Evolutionary conservation across 345 rosid genomes (phyloP), one percentile per base, ranked within the genome.

Genomic region (Populus euphratica): DNA sequence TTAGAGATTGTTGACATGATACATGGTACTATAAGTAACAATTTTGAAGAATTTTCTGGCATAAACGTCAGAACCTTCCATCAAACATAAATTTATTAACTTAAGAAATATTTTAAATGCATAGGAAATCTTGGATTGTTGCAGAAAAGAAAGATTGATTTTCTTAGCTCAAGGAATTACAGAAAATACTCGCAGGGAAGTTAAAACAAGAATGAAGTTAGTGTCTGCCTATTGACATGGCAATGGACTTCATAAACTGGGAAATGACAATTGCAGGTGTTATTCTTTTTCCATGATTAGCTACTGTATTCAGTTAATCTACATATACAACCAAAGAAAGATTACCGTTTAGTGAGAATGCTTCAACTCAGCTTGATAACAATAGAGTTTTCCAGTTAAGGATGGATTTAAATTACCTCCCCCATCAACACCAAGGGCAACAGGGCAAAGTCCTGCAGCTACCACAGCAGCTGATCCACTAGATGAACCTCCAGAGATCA

Each of bases 381-480:
- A 6, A 38, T 38, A 38, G 39, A 47, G 17, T 3, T 47, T 50
- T 50, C 56, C n/a, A 50, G 6, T 17, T 17, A 16, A 20, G 61
- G 61, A 54, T 54, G 61, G 21, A 54, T 54, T 54, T 16, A 18
- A 47, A 14, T 80, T 79, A 91, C 96, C 96, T 87, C 96, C 96
- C 0, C 96, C 96, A 49, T 91, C 96, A 68, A 91, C 96, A 33
- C 96, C 96, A 54, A 91, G 96, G 36, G 96, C 90, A 8, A 75
- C 90, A 5, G 96, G 93, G 78, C 96, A 91, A 49, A 91, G 75
- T 61, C 96, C 93, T 70, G 93, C 90, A 10, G 93, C 82, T 23
- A 91, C 96, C 12, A 82, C 91, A 10, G 96, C 96, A 59, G 96
- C 96, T 56, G 93, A 91, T 75, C 93, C 96, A 73, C 96, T 85